Conservation (phyloP, 169 alveolate species). For the Toxoplasma gondii region DNA sequence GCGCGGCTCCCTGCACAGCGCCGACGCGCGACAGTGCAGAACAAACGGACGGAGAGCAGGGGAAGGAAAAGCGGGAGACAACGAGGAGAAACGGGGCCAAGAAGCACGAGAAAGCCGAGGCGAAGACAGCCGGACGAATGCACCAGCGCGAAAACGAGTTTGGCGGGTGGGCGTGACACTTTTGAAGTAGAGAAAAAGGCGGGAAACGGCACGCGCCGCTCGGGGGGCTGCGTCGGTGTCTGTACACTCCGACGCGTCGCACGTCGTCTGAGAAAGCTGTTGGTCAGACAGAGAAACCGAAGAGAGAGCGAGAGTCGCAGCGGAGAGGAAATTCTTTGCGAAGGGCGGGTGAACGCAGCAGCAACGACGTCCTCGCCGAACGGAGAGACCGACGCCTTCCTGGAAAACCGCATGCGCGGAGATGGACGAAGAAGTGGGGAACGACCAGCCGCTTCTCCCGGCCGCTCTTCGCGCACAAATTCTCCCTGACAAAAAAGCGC, state of each 20-base stretch:
- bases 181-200: no score
- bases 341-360: neutral
- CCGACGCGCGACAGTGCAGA: no score
- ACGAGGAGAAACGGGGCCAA: neutral
- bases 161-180: neutral
- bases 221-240: neutral
- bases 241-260: neutral
- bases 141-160: neutral
- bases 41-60: neutral
- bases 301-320: neutral
- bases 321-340: neutral
- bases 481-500: no score
- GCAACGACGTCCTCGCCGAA: neutral
- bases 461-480: neutral
- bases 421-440: neutral
- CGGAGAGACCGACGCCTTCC: neutral
- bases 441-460: neutral
- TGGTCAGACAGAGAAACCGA: neutral
- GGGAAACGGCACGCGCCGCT: no score
- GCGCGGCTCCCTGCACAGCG: no score
- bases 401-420: neutral
- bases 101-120: neutral
- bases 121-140: neutral
- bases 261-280: neutral
- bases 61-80: neutral